Conservation (phyloP, 2,329 filamentous ascomycete genomes). For the Exophiala sp. region DNA sequence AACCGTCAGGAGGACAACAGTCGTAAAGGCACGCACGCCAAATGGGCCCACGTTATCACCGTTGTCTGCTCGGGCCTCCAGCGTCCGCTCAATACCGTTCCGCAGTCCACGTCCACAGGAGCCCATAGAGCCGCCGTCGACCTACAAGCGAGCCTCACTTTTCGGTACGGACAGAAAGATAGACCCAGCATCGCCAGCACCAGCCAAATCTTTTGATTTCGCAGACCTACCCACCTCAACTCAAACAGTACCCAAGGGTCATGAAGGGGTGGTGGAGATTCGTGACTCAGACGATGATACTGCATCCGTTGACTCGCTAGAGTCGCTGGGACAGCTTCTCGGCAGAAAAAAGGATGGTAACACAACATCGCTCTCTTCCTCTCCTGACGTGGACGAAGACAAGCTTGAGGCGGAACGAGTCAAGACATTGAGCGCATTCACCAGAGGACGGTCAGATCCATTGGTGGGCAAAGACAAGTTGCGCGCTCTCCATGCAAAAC, state of each 20-base stretch:
- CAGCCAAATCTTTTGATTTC: constrained; percentile 32
- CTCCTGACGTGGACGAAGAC: constrained; percentile 19
- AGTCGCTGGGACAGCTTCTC: constrained; percentile 54
- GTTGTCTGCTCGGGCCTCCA: constrained; percentile 9
- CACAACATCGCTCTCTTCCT: constrained; percentile 16
- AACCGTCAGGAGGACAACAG: neutral
- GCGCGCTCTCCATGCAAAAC: constrained; percentile 23
- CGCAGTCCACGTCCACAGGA: constrained; percentile 16
- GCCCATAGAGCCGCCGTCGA: constrained; percentile 11
- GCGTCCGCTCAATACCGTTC: constrained; percentile 21
- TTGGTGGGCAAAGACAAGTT: constrained; percentile 24
- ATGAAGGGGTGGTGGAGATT: constrained; percentile 47
- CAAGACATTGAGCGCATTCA: constrained; percentile 21
- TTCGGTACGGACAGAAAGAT: constrained; percentile 4
- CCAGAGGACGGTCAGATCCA: constrained; percentile 16
- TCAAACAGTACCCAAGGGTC: constrained; percentile 56
- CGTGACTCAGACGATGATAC: constrained; percentile 68
- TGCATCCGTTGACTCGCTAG: constrained; percentile 54
- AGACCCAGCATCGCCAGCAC: constrained; percentile 8
- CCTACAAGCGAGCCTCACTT: constrained; percentile 10
- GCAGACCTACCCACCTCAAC: constrained; percentile 30
- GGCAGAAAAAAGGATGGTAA: constrained; percentile 26
- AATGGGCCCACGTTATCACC: constrained; percentile 7
- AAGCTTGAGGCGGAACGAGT: constrained; percentile 22
- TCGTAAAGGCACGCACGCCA: constrained; percentile 1